A percentile compares a stretch with the other conserved stretches of the same genome.
These are phyloP conservation scores for Wolfiporia cocos DNA, from an alignment of 1,284 basidiomycete genomes.

Conservation along the genomic window DNA sequence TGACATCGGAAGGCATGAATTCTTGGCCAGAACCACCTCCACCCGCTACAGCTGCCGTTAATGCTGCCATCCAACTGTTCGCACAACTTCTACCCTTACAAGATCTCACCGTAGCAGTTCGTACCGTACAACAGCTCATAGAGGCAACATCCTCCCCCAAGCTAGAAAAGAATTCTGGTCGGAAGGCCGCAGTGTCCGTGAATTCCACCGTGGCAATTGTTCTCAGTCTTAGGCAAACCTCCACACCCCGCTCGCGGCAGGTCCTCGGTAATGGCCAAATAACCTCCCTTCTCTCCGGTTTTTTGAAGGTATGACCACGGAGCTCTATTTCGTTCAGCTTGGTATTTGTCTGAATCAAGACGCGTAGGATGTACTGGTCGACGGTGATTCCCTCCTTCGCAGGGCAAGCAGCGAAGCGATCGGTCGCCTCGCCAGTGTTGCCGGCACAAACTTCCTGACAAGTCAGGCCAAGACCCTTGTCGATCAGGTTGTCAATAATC, in stretches of 20 bases:
- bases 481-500: constrained; percentile 94
- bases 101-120: constrained; percentile 62
- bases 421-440: constrained; percentile 82
- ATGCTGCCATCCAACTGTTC: constrained; percentile 87
- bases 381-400: constrained; percentile 76
- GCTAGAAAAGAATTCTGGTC: constrained; percentile 83
- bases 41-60: constrained; percentile 79
- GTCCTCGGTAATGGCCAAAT: constrained; percentile 68
- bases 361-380: constrained; percentile 70
- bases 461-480: constrained; percentile 89
- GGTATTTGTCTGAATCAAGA: too few relatives aligned
- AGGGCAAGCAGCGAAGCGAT: constrained; percentile 86
- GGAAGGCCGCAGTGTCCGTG: constrained; percentile 83
- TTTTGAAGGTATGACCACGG: constrained; percentile 74
- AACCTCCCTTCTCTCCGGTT: constrained; percentile 61
- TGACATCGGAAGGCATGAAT: constrained; percentile 36
- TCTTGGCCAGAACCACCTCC: constrained; percentile 62
- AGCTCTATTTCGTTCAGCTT: too few relatives aligned
- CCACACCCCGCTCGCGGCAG: constrained; percentile 45
- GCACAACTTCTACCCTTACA: constrained; percentile 76
- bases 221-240: constrained; percentile 64
- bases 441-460: constrained; percentile 82
- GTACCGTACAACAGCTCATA: constrained; percentile 65
- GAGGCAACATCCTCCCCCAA: constrained; percentile 72
- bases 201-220: constrained; percentile 83